Conservation (phyloP, 2,329 filamentous ascomycete genomes). For the Fusarium chuoi region DNA sequence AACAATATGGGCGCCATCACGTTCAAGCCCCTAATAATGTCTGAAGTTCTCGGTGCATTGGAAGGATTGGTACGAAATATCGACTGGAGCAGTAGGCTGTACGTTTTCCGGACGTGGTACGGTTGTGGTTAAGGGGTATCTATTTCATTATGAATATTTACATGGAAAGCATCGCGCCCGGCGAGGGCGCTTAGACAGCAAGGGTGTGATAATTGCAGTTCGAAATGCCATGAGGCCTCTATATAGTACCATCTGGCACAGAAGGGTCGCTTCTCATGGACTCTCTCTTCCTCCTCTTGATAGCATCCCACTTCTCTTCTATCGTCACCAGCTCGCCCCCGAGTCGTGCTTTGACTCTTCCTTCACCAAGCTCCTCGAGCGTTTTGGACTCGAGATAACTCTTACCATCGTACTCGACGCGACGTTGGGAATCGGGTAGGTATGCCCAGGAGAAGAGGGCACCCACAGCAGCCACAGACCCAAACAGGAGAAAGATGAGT, state of each 20-base stretch:
- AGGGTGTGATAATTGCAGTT: background rate
- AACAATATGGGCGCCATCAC: background rate
- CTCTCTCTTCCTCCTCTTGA: conserved; percentile 49
- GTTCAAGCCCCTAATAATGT: background rate
- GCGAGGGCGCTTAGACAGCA: background rate
- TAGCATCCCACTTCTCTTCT: conserved; percentile 54
- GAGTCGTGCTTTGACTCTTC: conserved; percentile 55
- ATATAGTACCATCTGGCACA: conserved; percentile 36
- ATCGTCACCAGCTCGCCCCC: conserved; percentile 59
- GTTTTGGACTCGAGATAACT: conserved; percentile 57
- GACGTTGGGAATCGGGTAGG: conserved; percentile 59
- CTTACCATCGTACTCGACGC: conserved; percentile 50
- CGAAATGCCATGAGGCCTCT: background rate
- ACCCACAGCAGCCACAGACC: conserved; percentile 59
- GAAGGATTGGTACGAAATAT: background rate
- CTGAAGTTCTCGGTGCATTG: background rate
- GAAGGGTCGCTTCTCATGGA: conserved; percentile 39
- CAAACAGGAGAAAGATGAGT: conserved; percentile 62
- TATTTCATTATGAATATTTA: background rate
- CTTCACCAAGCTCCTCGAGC: conserved; percentile 63
- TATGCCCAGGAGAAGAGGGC: conserved; percentile 64
- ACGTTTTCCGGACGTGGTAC: no score
- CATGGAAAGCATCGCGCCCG: conserved; percentile 2
- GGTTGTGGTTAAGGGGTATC: conserved; percentile 12
- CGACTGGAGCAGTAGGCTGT: background rate